These are phyloP conservation scores for Botrytis galanthina DNA, from an alignment of 2,329 filamentous ascomycete species.

Conservation along the genomic window DNA sequence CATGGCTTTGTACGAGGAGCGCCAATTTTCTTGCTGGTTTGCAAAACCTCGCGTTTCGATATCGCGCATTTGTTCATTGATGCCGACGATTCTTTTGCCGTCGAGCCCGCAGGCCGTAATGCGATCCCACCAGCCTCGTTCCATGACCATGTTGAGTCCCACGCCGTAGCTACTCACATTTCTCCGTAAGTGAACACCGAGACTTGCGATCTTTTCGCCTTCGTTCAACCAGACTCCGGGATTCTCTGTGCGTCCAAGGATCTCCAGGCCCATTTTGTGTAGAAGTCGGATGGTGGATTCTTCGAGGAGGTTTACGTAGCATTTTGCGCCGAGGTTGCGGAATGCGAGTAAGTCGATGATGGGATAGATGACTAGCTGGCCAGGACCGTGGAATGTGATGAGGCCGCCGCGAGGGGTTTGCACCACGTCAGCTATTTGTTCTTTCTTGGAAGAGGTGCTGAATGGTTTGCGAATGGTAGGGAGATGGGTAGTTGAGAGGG, in stretches of 20 bases:
- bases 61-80: slow-evolving; percentile 40
- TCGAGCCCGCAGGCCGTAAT: slow-evolving; percentile 90
- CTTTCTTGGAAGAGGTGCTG: not conserved
- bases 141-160: slow-evolving; percentile 72
- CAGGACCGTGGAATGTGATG: slow-evolving; percentile 92
- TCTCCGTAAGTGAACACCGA: slow-evolving; percentile 87
- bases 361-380: slow-evolving; percentile 90
- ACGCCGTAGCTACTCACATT: slow-evolving; percentile 83
- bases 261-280: not conserved
- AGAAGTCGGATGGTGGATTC: slow-evolving; percentile 7
- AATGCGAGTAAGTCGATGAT: slow-evolving; percentile 60
- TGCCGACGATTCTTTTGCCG: slow-evolving; percentile 75
- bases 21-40: too few relatives aligned
- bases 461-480: not conserved
- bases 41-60: not conserved
- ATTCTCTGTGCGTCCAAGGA: slow-evolving; percentile 54
- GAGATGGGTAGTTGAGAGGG: not conserved
- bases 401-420: slow-evolving; percentile 71
- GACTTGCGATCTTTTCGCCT: slow-evolving; percentile 74
- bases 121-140: slow-evolving; percentile 62
- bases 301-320: slow-evolving; percentile 1
- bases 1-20: too few relatives aligned
- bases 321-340: not conserved
- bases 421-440: slow-evolving; percentile 34
- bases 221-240: slow-evolving; percentile 40